phyloP scores from a whole-genome alignment of 2,329 filamentous ascomycete genomes.

The Diaporthe ilicicola region DNA sequence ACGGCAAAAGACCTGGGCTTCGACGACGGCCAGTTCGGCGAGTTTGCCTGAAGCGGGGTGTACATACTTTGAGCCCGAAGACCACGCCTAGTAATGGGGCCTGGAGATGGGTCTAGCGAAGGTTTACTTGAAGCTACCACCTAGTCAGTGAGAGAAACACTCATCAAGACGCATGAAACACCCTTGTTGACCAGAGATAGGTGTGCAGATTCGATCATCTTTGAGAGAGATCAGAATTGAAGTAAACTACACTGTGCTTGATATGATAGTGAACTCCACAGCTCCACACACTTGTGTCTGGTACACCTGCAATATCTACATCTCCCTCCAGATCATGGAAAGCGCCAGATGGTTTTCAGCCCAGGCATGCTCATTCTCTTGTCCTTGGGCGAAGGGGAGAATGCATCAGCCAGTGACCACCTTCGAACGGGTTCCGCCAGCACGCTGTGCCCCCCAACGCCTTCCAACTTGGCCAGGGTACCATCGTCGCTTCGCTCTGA shows the following conservation, averaged over 20 bases:
- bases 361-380: conserved; percentile 46
- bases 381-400: conserved; percentile 30
- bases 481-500: not conserved
- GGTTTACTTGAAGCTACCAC: not conserved
- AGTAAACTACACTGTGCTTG: not conserved
- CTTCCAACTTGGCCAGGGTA: not conserved
- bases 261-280: not conserved
- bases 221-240: not conserved
- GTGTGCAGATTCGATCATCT: not conserved
- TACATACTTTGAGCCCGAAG: conserved; percentile 7
- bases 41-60: conserved; percentile 66
- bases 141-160: not conserved
- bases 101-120: not conserved
- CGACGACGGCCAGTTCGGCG: conserved; percentile 88
- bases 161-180: not conserved
- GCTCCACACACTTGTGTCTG: not conserved
- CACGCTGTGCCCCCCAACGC: not conserved
- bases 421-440: conserved; percentile 16
- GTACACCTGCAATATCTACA: conserved; percentile 25
- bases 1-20: conserved; percentile 76
- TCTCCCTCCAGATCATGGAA: conserved; percentile 20
- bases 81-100: conserved; percentile 10
- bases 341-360: conserved; percentile 41
- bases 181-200: not conserved
- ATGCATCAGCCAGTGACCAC: conserved; percentile 31